A percentile compares a stretch with the other conserved stretches of the same genome.
These are phyloP conservation scores for Pyrenula aspistea DNA, from an alignment of 495 filamentous ascomycete species.

Conservation along the genomic window DNA sequence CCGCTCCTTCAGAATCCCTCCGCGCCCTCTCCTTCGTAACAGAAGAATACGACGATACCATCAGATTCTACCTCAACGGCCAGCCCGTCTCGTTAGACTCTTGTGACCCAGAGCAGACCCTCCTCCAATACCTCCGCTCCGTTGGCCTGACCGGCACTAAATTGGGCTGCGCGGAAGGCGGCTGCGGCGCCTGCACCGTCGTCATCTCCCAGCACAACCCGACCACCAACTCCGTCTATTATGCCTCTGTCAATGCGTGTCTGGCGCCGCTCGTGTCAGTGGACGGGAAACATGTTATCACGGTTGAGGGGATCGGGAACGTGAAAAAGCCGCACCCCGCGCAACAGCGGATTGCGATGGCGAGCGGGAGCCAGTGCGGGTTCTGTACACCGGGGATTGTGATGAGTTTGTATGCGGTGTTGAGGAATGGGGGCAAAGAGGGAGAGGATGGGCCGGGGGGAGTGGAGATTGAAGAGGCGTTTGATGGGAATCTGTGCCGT, in stretches of 20 bases:
- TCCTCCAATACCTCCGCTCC: slow-evolving; percentile 83
- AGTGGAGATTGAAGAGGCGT: slow-evolving; percentile 74
- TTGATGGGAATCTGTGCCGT: slow-evolving; percentile 91
- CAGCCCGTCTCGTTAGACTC: slow-evolving; percentile 78
- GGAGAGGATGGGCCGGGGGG: slow-evolving; percentile 33
- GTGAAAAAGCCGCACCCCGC: slow-evolving; percentile 77
- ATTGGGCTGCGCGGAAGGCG: slow-evolving; percentile 83
- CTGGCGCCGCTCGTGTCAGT: slow-evolving; percentile 81
- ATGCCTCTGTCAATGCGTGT: slow-evolving; percentile 75
- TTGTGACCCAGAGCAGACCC: slow-evolving; percentile 79
- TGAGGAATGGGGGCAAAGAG: background rate
- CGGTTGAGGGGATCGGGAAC: slow-evolving; percentile 92
- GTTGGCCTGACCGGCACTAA: slow-evolving; percentile 74
- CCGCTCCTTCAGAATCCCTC: slow-evolving; percentile 28
- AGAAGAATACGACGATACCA: slow-evolving; percentile 49
- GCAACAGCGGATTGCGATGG: slow-evolving; percentile 75
- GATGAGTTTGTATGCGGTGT: slow-evolving; percentile 39
- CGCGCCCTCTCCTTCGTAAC: slow-evolving; percentile 42
- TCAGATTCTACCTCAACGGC: slow-evolving; percentile 90
- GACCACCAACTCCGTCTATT: slow-evolving; percentile 71
- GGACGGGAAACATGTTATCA: slow-evolving; percentile 97
- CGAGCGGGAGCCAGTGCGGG: slow-evolving; percentile 52
- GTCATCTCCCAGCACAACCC: slow-evolving; percentile 75
- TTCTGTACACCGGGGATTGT: slow-evolving; percentile 98
- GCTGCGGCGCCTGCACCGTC: slow-evolving; percentile 94